A percentile compares a stretch with the other conserved stretches of the same genome.
Evolutionary conservation across 345 rosid species (phyloP).

Genomic region (Heritiera fomes): DNA sequence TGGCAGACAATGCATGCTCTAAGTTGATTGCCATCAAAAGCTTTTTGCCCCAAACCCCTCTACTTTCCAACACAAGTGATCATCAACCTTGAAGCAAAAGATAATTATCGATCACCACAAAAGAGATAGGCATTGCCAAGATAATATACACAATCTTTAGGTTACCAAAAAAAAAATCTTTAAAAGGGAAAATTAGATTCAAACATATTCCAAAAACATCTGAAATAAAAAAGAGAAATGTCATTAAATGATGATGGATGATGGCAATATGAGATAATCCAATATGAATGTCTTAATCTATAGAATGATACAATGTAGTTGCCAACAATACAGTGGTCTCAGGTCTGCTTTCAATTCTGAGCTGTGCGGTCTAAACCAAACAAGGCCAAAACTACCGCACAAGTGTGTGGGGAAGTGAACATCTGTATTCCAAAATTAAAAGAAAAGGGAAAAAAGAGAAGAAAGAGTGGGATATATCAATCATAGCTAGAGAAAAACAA

Average conservation of each 20-base stretch:
- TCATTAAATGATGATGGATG: background rate
- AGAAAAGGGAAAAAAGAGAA: background rate
- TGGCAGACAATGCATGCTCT: constrained; percentile 60
- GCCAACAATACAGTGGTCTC: background rate
- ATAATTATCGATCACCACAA: constrained; percentile 9
- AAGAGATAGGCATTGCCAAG: background rate
- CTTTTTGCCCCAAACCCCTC: constrained; percentile 24
- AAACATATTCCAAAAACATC: no score
- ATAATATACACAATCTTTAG: background rate
- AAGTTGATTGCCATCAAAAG: constrained; percentile 39
- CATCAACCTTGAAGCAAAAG: constrained; percentile 20
- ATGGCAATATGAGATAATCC: background rate
- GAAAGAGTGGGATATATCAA: background rate
- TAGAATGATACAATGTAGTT: constrained; percentile 23
- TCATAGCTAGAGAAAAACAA: background rate
- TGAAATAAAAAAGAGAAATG: background rate
- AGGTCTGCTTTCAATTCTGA: background rate
- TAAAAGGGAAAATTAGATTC: no score
- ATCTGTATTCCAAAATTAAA: background rate
- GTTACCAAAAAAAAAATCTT: no score
- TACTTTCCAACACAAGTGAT: constrained; percentile 45
- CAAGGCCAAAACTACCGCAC: background rate
- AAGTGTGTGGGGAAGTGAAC: constrained; percentile 1
- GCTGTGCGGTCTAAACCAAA: constrained; percentile 21
- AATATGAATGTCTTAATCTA: constrained; percentile 1